Conservation (phyloP, 1,284 basidiomycete genomes). For the Ustilago cynodontis region DNA sequence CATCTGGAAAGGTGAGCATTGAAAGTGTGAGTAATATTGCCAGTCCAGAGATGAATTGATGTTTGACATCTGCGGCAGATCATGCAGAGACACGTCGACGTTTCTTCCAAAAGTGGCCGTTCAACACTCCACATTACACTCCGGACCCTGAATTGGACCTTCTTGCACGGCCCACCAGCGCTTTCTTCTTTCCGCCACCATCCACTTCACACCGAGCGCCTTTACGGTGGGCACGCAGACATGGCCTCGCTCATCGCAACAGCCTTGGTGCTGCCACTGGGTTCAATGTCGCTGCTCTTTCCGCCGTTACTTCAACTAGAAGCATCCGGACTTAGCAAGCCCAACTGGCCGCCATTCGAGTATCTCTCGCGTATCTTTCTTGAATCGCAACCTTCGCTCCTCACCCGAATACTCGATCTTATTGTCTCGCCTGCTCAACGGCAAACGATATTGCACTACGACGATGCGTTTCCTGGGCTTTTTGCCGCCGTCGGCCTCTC, state of each 20-base stretch:
- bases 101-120: slow-evolving; percentile 8
- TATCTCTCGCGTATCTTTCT: slow-evolving; percentile 20
- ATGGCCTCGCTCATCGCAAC: slow-evolving; percentile 27
- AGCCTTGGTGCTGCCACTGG: slow-evolving; percentile 29
- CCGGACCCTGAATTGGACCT: slow-evolving; percentile 13
- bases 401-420: slow-evolving; percentile 13
- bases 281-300: slow-evolving; percentile 17
- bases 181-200: slow-evolving; percentile 6
- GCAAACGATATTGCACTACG: slow-evolving; percentile 31
- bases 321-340: slow-evolving; percentile 7
- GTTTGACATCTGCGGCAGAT: not conserved
- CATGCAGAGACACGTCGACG: not conserved
- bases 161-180: slow-evolving; percentile 2
- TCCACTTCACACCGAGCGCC: not conserved
- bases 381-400: slow-evolving; percentile 11
- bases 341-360: slow-evolving; percentile 37
- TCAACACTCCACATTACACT: slow-evolving; percentile 8
- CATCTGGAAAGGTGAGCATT: too few relatives aligned
- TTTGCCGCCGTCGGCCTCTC: slow-evolving; percentile 48
- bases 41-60: not conserved
- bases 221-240: not conserved
- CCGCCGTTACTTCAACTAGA: slow-evolving; percentile 37
- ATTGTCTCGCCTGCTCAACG: slow-evolving; percentile 1
- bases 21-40: too few relatives aligned
- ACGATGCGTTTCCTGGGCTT: slow-evolving; percentile 50